These are phyloP conservation scores for Xylaria bambusicola DNA, from an alignment of 495 filamentous ascomycete species.

Conservation along the genomic window DNA sequence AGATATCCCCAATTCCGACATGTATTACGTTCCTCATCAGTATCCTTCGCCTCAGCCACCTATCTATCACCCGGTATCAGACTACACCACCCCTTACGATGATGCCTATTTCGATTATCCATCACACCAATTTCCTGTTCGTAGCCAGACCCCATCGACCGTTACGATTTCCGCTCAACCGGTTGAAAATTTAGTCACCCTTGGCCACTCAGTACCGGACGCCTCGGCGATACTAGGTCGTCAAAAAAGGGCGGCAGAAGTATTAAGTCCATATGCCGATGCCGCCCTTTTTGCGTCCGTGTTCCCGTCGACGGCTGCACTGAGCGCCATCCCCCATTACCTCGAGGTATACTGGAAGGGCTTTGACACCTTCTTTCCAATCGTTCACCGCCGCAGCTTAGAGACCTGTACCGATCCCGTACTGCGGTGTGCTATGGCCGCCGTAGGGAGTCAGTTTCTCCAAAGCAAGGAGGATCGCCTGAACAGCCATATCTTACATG, in stretches of 20 bases:
- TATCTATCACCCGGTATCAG: constrained; percentile 7
- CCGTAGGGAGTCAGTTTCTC: constrained; percentile 49
- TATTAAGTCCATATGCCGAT: constrained; percentile 35
- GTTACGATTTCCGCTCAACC: constrained; percentile 42
- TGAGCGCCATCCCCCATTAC: constrained; percentile 41
- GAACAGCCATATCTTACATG: constrained; percentile 47
- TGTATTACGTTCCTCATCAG: constrained; percentile 3
- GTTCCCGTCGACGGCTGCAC: constrained; percentile 35
- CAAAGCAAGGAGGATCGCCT: constrained; percentile 46
- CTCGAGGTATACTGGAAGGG: constrained; percentile 48
- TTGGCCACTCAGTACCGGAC: constrained; percentile 30
- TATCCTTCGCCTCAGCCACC: constrained; percentile 21
- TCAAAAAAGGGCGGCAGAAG: constrained; percentile 35
- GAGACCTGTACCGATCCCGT: constrained; percentile 42
- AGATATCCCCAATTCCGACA: constrained; percentile 3
- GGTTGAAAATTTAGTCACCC: constrained; percentile 41
- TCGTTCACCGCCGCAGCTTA: constrained; percentile 45
- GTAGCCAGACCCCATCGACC: constrained; percentile 45
- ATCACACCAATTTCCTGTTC: constrained; percentile 37
- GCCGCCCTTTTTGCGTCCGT: constrained; percentile 35
- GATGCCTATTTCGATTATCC: constrained; percentile 29
- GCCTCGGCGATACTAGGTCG: constrained; percentile 31
- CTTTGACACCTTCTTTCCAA: constrained; percentile 43
- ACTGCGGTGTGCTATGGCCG: constrained; percentile 51
- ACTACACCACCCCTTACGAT: constrained; percentile 21